phyloP scores from a whole-genome alignment of 1,284 basidiomycete genomes.

The Meripilus lineatus region DNA sequence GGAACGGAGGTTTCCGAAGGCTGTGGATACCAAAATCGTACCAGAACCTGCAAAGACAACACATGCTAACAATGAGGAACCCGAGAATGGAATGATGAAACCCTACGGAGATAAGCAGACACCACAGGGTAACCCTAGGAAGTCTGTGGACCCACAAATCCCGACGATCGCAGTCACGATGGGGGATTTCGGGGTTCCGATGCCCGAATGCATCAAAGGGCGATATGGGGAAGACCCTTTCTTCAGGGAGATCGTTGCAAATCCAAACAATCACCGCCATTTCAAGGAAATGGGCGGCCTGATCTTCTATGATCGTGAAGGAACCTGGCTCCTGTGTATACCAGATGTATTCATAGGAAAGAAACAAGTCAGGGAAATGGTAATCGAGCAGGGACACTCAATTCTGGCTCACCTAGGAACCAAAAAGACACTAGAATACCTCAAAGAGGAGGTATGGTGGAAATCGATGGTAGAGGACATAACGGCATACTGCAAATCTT shows the following conservation, averaged over 20 bases:
- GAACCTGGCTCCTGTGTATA: slow-evolving; percentile 18
- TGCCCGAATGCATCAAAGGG: slow-evolving; percentile 2
- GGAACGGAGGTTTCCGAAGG: too few relatives aligned
- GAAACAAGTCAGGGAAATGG: slow-evolving; percentile 18
- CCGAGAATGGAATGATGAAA: too few relatives aligned
- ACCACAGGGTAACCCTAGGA: too few relatives aligned
- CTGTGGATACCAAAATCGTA: too few relatives aligned
- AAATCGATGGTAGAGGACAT: slow-evolving; percentile 21
- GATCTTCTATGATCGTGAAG: too few relatives aligned
- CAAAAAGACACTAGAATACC: slow-evolving; percentile 20
- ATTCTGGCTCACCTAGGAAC: slow-evolving; percentile 25
- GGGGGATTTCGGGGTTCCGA: too few relatives aligned
- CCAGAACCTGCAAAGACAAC: too few relatives aligned
- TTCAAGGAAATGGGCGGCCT: slow-evolving; percentile 16
- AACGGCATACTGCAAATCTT: slow-evolving; percentile 20
- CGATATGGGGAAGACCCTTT: slow-evolving; percentile 13
- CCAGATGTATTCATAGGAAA: slow-evolving; percentile 19
- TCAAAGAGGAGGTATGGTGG: slow-evolving; percentile 27
- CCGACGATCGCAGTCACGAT: too few relatives aligned
- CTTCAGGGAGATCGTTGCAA: slow-evolving; percentile 9
- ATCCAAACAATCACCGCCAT: slow-evolving; percentile 12
- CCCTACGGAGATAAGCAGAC: too few relatives aligned
- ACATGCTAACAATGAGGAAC: too few relatives aligned
- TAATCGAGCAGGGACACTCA: slow-evolving; percentile 26
- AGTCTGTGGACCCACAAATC: too few relatives aligned